Evolutionary conservation across 2,329 filamentous ascomycete species (phyloP), one percentile per base, ranked within the genome.

Genomic region (Nothophaeocryptopus gaeumannii): DNA sequence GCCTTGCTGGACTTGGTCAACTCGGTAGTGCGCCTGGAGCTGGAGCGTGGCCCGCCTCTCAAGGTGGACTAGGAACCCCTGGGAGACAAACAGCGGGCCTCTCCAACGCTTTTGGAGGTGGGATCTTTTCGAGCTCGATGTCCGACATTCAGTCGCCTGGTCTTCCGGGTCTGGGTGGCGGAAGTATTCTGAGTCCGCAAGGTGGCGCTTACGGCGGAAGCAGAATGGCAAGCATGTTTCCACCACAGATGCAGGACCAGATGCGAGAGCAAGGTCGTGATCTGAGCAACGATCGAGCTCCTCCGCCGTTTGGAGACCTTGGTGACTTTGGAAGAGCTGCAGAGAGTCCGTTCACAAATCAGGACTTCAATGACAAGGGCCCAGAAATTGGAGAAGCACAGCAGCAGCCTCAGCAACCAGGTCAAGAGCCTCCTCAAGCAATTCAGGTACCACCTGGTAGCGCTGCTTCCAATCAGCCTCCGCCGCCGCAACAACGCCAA

Each of bases 191-290:
- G 66, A 85, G 85, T 5, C 77, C 82, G 35, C 73, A 70, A 33
- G 74, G 77, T 37, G 72, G 77, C 15, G 78, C 77, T 48, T 73
- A 75, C 34, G 76, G 75, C 50, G 63, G 61, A 8, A 64, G 65
- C 35, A 58, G 64, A 30, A 78, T 76, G 48, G 72, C 83, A 5
- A 84, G 85, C 43, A 95, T 99, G 16, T 96, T 99, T 64, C 91
- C 92, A 8, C 74, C 84, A 1, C 85, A 86, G 4, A 91, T 95
- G 87, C 91, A 96, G 71, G 88, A 90, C 32, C 89, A 95, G 68
- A 91, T 95, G 86, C 87, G 90, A 52, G 55, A 59, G 14, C 49
- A 50, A n/a, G 86, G 92, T 10, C 47, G 50, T 9, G 59, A 63
- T 16, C 45, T 34, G 1, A 50, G 48, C 37, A 53, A 47, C 35